Percentiles rank a stretch among this genome's conserved stretches.
Conservation (phyloP, 192 early-diverging fungal genomes). For the Entophlyctis luteolus region DNA sequence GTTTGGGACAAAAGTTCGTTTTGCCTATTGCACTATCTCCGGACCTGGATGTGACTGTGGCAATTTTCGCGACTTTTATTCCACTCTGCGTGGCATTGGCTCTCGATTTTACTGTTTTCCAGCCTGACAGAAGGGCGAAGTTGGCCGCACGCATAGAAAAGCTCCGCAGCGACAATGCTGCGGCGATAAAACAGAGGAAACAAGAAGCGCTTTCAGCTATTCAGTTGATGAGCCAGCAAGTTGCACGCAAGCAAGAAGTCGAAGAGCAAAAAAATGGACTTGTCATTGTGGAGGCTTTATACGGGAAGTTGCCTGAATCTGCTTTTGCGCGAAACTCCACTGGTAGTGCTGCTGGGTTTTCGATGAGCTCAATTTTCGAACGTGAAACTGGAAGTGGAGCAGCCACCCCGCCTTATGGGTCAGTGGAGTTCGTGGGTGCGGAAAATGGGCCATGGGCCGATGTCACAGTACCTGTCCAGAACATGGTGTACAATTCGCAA, state of each 20-base stretch:
- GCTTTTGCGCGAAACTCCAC: not conserved
- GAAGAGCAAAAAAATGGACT: conserved; percentile 69
- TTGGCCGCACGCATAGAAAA: conserved; percentile 21
- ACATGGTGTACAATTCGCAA: conserved; percentile 78
- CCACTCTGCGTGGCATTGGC: conserved; percentile 34
- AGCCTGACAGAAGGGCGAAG: conserved; percentile 29
- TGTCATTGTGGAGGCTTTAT: conserved; percentile 80
- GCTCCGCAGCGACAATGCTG: conserved; percentile 46
- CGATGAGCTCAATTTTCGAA: not conserved
- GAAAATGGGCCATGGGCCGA: conserved; percentile 54
- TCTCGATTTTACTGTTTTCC: conserved; percentile 35
- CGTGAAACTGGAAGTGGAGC: not conserved
- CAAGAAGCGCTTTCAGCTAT: conserved; percentile 77
- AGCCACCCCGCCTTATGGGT: not conserved
- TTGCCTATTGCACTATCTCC: conserved; percentile 48
- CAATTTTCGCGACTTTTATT: conserved; percentile 31
- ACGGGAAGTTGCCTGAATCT: conserved; percentile 70
- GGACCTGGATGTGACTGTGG: conserved; percentile 40
- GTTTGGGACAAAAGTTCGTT: conserved; percentile 49
- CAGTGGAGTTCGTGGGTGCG: not conserved
- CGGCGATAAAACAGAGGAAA: conserved; percentile 52
- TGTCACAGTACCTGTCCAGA: conserved; percentile 82
- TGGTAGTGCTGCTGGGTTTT: not conserved
- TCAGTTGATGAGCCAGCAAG: conserved; percentile 63
- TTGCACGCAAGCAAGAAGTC: conserved; percentile 62